Evolutionary conservation across 495 filamentous ascomycete species (phyloP).

Genomic region (Trichocladium uniseriatum): DNA sequence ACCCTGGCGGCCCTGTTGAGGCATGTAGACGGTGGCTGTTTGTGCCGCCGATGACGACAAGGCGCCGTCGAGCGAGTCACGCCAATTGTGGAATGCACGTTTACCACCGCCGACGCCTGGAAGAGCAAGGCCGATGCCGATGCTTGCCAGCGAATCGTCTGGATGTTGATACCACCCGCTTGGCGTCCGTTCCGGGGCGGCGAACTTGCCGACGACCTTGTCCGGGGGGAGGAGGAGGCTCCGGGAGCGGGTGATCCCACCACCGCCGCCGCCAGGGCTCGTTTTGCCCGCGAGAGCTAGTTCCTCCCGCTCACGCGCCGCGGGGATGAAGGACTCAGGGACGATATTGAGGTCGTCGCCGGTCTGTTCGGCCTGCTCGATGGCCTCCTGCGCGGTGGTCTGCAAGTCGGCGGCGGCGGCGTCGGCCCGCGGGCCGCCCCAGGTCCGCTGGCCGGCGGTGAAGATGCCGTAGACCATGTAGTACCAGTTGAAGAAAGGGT

Average conservation of each 20-base stretch:
- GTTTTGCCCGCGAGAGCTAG: slow-evolving; percentile 11
- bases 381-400: slow-evolving; percentile 75
- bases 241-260: slow-evolving; percentile 24
- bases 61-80: slow-evolving; percentile 64
- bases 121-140: slow-evolving; percentile 15
- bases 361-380: slow-evolving; percentile 64
- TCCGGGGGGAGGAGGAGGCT: slow-evolving; percentile 62
- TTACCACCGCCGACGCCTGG: too few relatives aligned
- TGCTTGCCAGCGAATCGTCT: slow-evolving; percentile 51
- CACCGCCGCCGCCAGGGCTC: slow-evolving; percentile 18
- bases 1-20: too few relatives aligned
- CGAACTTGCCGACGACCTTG: slow-evolving; percentile 62
- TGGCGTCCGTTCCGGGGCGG: slow-evolving; percentile 48
- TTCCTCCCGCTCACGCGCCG: slow-evolving; percentile 40
- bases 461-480: slow-evolving; percentile 89
- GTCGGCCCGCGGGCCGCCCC: slow-evolving; percentile 92
- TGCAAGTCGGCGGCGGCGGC: slow-evolving; percentile 71
- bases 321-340: slow-evolving; percentile 78
- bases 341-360: slow-evolving; percentile 92
- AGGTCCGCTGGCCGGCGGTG: slow-evolving; percentile 90
- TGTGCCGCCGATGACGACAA: slow-evolving; percentile 42
- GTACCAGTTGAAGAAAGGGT: slow-evolving; percentile 97
- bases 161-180: slow-evolving; percentile 54
- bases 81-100: too few relatives aligned
- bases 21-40: slow-evolving; percentile 56